Evolutionary conservation across 2,329 filamentous ascomycete genomes (phyloP), one percentile per base, ranked within the genome.

Genomic region (Rutstroemia sp.): DNA sequence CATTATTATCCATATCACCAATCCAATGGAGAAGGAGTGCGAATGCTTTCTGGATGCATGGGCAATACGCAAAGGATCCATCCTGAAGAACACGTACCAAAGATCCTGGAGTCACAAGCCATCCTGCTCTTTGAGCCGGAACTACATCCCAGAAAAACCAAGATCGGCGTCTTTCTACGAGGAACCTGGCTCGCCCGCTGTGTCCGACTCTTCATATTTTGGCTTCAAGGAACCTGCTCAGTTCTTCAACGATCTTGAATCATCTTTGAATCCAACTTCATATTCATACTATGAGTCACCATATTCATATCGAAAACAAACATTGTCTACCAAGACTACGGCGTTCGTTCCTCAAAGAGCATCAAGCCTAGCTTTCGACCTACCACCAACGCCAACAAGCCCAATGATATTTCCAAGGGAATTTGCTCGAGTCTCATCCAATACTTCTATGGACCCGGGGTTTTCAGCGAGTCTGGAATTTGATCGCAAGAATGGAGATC

Each of bases 11-110:
- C 23, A 38, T 55, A 51, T 46, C 42, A 14, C 25, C 42, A 21
- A 5, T 19, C 19, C 42, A 5, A 45, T 55, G 53, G 53, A 55
- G 36, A 55, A 50, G 19, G 53, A 51, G 21, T 50, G 47, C 25
- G 47, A 17, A 42, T 55, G 53, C 38, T 55, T 48, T 39, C 50
- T 38, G 27, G 36, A 48, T 48, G 47, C 47, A 36, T 34, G 10
- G 19, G 14, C n/a, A 21, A 9, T 55, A 16, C 21, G 25, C 17
- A 55, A 50, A 42, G 14, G 30, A 21, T 55, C 54, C 25, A 34
- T 50, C 47, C 9, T 44, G 19, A 53, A 36, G 36, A 34, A 21
- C 17, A 34, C 51, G 23, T 49, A 46, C 36, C 42, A 49, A 34
- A 36, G 39, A n/a, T 45, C 38, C 40, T 58, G 48, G 34, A 30